Percentiles rank a stretch among this genome's conserved stretches.
Conservation (phyloP, 257 asterid species). For the Mitragyna speciosa region DNA sequence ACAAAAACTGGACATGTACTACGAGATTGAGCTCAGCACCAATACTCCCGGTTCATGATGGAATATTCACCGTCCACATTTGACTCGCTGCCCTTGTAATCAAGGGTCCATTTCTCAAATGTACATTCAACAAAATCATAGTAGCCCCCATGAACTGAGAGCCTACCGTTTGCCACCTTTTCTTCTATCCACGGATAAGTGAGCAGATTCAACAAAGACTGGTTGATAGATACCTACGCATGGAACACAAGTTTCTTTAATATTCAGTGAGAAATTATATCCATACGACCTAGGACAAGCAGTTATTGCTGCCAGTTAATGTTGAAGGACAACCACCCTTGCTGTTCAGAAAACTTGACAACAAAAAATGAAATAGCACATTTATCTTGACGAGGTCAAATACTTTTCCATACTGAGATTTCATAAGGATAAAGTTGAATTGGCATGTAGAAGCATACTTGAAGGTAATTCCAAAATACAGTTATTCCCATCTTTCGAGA, state of each 20-base stretch:
- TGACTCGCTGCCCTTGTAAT: constrained; percentile 39
- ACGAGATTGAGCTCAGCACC: constrained; percentile 43
- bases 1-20: background rate
- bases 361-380: background rate
- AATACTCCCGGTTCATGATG: constrained; percentile 59
- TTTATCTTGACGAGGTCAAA: background rate
- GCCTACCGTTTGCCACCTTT: constrained; percentile 57
- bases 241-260: background rate
- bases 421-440: background rate
- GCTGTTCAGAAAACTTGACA: background rate
- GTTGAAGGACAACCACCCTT: background rate
- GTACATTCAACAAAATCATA: constrained; percentile 82
- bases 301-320: background rate
- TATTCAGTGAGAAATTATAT: background rate
- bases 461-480: background rate
- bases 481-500: background rate
- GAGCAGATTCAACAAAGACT: constrained; percentile 75
- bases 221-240: constrained; percentile 80
- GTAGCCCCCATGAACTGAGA: constrained; percentile 87
- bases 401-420: background rate
- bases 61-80: constrained; percentile 39
- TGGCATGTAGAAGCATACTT: background rate
- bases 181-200: constrained; percentile 86
- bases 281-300: constrained; percentile 1
- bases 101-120: constrained; percentile 90